Percentiles rank a stretch among this genome's conserved stretches.
Conservation (phyloP, 495 filamentous ascomycete species). For the Tricharina praecox region DNA sequence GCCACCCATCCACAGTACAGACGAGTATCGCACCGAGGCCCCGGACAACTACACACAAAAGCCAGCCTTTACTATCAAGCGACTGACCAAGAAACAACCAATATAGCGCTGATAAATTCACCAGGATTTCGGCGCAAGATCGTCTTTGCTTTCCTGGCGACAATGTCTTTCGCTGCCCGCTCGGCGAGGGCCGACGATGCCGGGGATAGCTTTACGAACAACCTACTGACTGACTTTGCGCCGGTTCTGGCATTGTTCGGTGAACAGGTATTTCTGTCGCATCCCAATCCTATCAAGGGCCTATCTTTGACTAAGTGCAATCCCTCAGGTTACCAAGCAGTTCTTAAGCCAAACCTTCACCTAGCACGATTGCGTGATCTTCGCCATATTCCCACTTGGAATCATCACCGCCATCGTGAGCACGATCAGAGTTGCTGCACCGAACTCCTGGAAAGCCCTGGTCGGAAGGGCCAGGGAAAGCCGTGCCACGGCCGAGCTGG, state of each 20-base stretch:
- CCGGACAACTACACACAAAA: no score
- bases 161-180: no score
- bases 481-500: constrained; percentile 19
- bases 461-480: constrained; percentile 25
- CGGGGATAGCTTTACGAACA: constrained; percentile 37
- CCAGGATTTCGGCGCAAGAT: no score
- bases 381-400: constrained; percentile 19
- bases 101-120: no score
- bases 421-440: constrained; percentile 36
- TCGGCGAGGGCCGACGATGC: not conserved
- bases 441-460: constrained; percentile 16
- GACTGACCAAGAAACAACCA: no score
- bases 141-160: no score
- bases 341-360: constrained; percentile 36
- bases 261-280: no score
- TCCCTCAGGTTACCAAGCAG: constrained; percentile 39
- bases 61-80: no score
- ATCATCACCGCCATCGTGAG: constrained; percentile 38
- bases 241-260: constrained; percentile 30
- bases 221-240: constrained; percentile 29
- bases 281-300: no score
- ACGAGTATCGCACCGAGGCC: no score
- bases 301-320: no score
- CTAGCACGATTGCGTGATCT: constrained; percentile 27
- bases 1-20: no score